Base-by-base conservation (phyloP, 257 asterid species). In the Salvia miltiorrhiza region DNA sequence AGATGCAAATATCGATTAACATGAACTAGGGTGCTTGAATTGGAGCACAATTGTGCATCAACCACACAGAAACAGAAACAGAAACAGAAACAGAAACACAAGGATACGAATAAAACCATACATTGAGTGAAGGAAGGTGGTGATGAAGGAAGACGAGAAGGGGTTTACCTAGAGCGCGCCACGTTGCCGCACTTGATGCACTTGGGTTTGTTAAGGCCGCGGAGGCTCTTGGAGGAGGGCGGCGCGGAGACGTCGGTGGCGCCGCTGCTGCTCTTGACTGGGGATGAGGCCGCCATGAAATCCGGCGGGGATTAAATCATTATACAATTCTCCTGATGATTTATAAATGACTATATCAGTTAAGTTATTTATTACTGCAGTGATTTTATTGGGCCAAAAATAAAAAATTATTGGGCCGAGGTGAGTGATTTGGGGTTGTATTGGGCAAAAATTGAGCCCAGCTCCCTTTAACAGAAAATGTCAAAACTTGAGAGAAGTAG, bases 131-230 rank as follows among this genome's bases (percentile, higher is more conserved):
- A n/a, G n/a, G 16, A 63, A 45, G 10, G 32, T 16, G 17, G 30
- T 24, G 33, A 23, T 12, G 71, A n/a, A 19, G 23, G 9, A 30
- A 39, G 24, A 66, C 12, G 24, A 16, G 33, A 35, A 32, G 63
- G 33, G 24, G 56, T 28, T 50, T 73, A 93, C 99, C 97, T 86
- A 70, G 99, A 90, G 59, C 97, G 99, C 70, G 99, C 97, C 71
- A 93, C 96, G 79, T 93, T 93, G 63, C 95, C 97, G 74, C 97
- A 93, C 86, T 89, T 86, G 74, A 90, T 93, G 86, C 99, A 93
- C 87, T 89, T 93, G 9, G 99, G 99, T n/a, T n/a, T n/a, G n/a
- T n/a, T n/a, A n/a, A n/a, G n/a, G n/a, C n/a, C n/a, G n/a, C n/a
- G n/a, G 74, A 90, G 90, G 86, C 99, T 90, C 87, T 89, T 93